phyloP scores from a whole-genome alignment of 139 green algal genomes.

The Coelastrella sp. region DNA sequence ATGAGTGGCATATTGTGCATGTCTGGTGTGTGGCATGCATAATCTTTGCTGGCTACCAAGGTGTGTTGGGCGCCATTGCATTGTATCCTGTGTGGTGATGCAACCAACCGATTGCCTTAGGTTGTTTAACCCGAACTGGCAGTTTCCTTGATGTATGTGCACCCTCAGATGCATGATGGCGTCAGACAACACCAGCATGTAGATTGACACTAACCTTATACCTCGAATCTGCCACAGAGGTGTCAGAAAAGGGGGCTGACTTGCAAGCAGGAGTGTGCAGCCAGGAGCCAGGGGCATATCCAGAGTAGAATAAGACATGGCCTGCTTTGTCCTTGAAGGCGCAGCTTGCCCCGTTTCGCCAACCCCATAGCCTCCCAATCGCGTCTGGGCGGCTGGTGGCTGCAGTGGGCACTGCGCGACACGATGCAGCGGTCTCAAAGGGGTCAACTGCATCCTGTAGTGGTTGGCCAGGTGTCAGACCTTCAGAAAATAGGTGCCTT shows the following conservation, averaged over 20 bases:
- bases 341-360: not conserved
- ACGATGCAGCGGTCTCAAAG: not conserved
- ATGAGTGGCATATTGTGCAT: not conserved
- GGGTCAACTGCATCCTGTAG: not conserved
- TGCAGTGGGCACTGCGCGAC: not conserved
- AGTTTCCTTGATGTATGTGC: too few species aligned
- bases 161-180: not conserved
- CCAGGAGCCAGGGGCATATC: not conserved
- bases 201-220: not conserved
- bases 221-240: not conserved
- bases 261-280: not conserved
- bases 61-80: not conserved
- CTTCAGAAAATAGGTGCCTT: not conserved
- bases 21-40: not conserved
- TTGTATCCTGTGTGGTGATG: too few species aligned
- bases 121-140: too few species aligned
- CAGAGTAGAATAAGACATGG: not conserved
- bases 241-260: not conserved
- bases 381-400: not conserved
- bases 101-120: too few species aligned
- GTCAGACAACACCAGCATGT: too few species aligned
- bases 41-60: not conserved
- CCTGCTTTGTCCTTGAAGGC: constrained; percentile 1
- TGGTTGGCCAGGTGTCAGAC: not conserved
- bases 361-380: constrained; percentile 2